Percentiles rank a stretch among this genome's conserved stretches.
These are phyloP conservation scores for Fomitopsis pinicola DNA, from an alignment of 1,284 basidiomycete species.

Conservation along the genomic window DNA sequence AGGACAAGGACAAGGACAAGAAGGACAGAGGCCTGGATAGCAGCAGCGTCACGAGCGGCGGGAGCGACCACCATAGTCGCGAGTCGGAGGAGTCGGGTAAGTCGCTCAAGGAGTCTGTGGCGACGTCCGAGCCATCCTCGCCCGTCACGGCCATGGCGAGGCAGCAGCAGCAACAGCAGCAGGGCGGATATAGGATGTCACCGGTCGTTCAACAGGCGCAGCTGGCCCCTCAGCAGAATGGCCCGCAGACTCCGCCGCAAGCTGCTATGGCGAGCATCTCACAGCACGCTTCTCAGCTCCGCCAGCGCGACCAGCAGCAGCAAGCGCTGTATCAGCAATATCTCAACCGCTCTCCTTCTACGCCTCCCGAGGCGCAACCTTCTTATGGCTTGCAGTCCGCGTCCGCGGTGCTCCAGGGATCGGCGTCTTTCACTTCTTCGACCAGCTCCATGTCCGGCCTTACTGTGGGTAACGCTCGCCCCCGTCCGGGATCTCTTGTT, in stretches of 20 bases:
- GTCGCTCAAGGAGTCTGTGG: slow-evolving; percentile 28
- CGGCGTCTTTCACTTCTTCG: slow-evolving; percentile 37
- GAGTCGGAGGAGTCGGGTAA: slow-evolving; percentile 52
- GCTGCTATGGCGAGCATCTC: slow-evolving; percentile 21
- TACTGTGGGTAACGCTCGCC: slow-evolving; percentile 36
- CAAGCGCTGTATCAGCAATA: slow-evolving; percentile 89
- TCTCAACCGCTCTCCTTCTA: slow-evolving; percentile 74
- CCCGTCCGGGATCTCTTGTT: slow-evolving; percentile 72
- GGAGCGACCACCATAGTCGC: slow-evolving; percentile 20
- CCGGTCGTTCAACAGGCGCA: slow-evolving; percentile 23
- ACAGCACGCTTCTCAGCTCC: slow-evolving; percentile 61
- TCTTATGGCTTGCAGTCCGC: slow-evolving; percentile 67
- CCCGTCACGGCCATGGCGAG: slow-evolving; percentile 47
- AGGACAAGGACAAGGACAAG: slow-evolving; percentile 75
- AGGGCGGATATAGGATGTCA: slow-evolving; percentile 31
- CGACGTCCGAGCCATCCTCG: slow-evolving; percentile 15
- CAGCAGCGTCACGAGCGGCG: slow-evolving; percentile 25
- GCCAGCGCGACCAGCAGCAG: slow-evolving; percentile 84
- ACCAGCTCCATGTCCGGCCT: slow-evolving; percentile 38
- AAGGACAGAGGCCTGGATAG: slow-evolving; percentile 27
- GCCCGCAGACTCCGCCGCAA: slow-evolving; percentile 18
- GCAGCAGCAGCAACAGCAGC: slow-evolving; percentile 24
- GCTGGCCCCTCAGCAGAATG: slow-evolving; percentile 15
- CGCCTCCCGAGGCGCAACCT: slow-evolving; percentile 67
- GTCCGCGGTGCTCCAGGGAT: slow-evolving; percentile 48